Evolutionary conservation across 768 basidiomycete species (phyloP).

Genomic region (Kwoniella sp.): DNA sequence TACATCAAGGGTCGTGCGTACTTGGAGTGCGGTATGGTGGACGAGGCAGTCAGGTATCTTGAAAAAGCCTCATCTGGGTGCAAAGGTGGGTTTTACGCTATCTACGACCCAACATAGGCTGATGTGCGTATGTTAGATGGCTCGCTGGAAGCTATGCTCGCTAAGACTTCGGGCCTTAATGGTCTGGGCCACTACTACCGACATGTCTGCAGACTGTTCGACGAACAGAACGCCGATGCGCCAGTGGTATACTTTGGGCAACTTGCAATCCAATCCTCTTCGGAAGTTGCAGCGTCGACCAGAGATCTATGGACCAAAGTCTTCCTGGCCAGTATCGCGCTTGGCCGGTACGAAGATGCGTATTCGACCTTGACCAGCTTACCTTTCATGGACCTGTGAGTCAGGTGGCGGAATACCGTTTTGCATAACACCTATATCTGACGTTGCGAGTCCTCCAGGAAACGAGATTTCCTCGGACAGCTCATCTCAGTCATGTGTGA

Average conservation of each 20-base stretch:
- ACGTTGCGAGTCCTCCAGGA: conserved; percentile 55
- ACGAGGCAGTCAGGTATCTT: conserved; percentile 68
- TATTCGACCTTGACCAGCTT: conserved; percentile 71
- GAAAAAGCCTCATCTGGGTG: conserved; percentile 63
- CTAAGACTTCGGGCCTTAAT: conserved; percentile 2
- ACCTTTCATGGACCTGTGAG: conserved; percentile 76
- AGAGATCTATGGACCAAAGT: conserved; percentile 73
- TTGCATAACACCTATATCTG: not conserved
- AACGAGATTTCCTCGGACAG: conserved; percentile 72
- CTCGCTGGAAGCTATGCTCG: conserved; percentile 12
- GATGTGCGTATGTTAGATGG: conserved; percentile 47
- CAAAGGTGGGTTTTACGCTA: conserved; percentile 20
- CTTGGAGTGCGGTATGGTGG: conserved; percentile 63
- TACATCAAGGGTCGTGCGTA: conserved; percentile 69
- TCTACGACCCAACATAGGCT: no score
- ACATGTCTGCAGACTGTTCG: conserved; percentile 72
- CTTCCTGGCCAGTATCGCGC: conserved; percentile 68
- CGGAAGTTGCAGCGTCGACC: conserved; percentile 55
- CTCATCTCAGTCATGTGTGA: conserved; percentile 92
- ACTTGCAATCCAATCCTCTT: conserved; percentile 70
- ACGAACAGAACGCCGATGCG: conserved; percentile 56
- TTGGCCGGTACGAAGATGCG: conserved; percentile 78
- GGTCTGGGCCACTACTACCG: conserved; percentile 67
- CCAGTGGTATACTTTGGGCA: conserved; percentile 72
- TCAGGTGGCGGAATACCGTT: conserved; percentile 18